Conservation (phyloP, 306 rosid genomes). For the Medicago lupulina region DNA sequence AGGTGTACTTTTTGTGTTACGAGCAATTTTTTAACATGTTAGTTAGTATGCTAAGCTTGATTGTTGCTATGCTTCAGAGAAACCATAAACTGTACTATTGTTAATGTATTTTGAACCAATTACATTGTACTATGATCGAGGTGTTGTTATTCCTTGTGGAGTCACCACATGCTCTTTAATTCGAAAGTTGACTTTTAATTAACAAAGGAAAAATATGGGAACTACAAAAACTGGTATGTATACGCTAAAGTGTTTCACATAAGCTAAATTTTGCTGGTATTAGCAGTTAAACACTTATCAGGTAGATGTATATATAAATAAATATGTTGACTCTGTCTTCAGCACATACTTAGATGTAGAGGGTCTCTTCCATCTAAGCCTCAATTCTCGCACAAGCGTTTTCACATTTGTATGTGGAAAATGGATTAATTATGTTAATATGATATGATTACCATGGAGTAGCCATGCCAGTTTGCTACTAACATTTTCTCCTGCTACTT, state of each 20-base stretch:
- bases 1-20: slow-evolving; percentile 20
- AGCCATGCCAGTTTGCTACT: too few species aligned
- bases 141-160: slow-evolving; percentile 37
- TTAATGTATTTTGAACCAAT: slow-evolving; percentile 36
- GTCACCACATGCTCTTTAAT: slow-evolving; percentile 51
- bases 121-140: slow-evolving; percentile 32
- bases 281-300: background rate
- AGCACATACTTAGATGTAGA: slow-evolving; percentile 5
- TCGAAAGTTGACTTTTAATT: slow-evolving; percentile 56
- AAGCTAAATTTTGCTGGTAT: background rate
- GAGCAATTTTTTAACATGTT: slow-evolving; percentile 5
- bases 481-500: too few species aligned
- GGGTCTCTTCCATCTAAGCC: slow-evolving; percentile 11
- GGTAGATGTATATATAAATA: background rate
- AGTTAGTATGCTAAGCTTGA: background rate
- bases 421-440: background rate
- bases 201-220: slow-evolving; percentile 47
- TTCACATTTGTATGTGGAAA: slow-evolving; percentile 7
- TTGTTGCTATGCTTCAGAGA: background rate
- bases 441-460: too few species aligned
- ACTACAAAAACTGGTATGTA: slow-evolving; percentile 8
- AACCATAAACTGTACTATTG: slow-evolving; percentile 14
- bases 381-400: slow-evolving; percentile 3
- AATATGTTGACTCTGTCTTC: background rate
- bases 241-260: background rate